These are phyloP conservation scores for Phyllosticta citriasiana DNA, from an alignment of 2,329 filamentous ascomycete species.

Conservation along the genomic window DNA sequence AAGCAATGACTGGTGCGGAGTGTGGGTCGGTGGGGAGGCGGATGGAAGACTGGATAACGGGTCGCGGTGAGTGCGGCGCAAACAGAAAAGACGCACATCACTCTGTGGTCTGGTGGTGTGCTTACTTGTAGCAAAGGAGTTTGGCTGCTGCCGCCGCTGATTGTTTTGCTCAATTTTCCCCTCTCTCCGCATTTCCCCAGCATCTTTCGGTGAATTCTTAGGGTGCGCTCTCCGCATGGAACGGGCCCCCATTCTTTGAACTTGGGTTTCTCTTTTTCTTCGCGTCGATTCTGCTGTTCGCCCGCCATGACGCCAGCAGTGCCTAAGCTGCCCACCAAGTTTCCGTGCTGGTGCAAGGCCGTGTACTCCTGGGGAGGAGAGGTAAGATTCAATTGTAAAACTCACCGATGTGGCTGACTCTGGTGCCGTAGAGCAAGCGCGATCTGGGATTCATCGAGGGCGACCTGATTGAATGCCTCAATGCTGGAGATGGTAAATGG, in stretches of 20 bases:
- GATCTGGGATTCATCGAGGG: conserved; percentile 96
- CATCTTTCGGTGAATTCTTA: background rate
- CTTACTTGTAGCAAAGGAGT: background rate
- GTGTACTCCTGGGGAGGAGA: conserved; percentile 93
- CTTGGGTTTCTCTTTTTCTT: background rate
- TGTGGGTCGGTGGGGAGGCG: background rate
- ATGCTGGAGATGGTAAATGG: conserved; percentile 95
- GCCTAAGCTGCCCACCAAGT: conserved; percentile 57
- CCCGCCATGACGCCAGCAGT: conserved; percentile 34
- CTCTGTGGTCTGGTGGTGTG: background rate
- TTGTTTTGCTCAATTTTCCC: background rate
- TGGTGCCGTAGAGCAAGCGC: conserved; percentile 55
- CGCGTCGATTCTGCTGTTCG: background rate
- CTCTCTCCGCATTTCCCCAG: background rate
- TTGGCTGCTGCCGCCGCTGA: background rate
- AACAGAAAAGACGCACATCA: background rate
- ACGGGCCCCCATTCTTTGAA: background rate
- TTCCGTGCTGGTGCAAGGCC: conserved; percentile 85
- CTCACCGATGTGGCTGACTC: conserved; percentile 16
- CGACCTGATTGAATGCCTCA: conserved; percentile 94
- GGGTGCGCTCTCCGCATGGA: background rate
- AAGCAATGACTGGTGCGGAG: background rate
- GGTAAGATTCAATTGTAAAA: conserved; percentile 18
- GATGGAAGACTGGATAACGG: background rate
- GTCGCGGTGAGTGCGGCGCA: background rate